Evolutionary conservation across 2,329 filamentous ascomycete species (phyloP), one percentile per base, ranked within the genome.

Genomic region (Dactylonectria estremocensis): DNA sequence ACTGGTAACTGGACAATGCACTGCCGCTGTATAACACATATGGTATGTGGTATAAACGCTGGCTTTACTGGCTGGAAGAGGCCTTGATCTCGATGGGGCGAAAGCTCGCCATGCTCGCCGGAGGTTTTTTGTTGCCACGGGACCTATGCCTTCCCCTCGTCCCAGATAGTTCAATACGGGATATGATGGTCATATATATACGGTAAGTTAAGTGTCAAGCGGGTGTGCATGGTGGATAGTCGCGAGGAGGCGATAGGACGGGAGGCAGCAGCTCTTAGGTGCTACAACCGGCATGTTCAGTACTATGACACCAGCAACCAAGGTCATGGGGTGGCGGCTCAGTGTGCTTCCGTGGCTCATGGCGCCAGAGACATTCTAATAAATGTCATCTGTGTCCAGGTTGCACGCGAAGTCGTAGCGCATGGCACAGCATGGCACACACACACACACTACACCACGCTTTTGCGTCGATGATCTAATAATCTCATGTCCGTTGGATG

Each of bases 361-460:
- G 43, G 52, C 22, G 31, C 62, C 40, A 28, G 55, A 35, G 52
- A 63, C 52, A 45, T 46, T 31, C 56, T 31, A 50, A 31, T 31
- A 50, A 31, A 63, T 56, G 52, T 50, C 49, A 53, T 46, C 54
- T 56, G 31, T 37, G 22, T 55, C 28, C 33, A 35, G 54, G 62
- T 49, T 60, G 62, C 40, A 65, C 50, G 55, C 62, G 62, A 65
- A 31, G 62, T 43, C 49, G 62, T 65, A 43, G 55, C 55, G 62
- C 62, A 64, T 59, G 31, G 55, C 62, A 58, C 53, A 48, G 53
- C 46, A 64, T 53, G 24, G 46, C 45, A 54, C 20, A 20, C 37
- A 59, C 35, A 18, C 33, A 28, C 7, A 28, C 24, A 28, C 7
- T 28, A 28, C 24, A 28, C 24, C 24, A 28, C 24, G 24, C 24